phyloP scores from a whole-genome alignment of 2,329 filamentous ascomycete genomes.

The Penicillium sp. region DNA sequence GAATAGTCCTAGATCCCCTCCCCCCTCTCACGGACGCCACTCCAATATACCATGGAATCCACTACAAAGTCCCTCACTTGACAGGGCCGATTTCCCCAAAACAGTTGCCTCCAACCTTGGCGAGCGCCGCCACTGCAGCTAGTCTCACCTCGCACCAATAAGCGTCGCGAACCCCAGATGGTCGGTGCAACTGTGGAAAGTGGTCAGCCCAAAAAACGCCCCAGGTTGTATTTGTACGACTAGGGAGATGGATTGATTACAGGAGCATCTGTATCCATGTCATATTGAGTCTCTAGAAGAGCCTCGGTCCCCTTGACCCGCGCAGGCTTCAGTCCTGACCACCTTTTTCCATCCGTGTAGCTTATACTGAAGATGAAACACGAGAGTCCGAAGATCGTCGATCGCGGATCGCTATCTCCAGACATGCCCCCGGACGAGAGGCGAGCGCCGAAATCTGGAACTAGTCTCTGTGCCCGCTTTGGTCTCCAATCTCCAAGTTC shows the following conservation, averaged over 20 bases:
- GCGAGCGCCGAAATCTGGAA: not conserved
- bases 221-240: not conserved
- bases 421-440: not conserved
- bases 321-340: not conserved
- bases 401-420: not conserved
- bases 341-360: not conserved
- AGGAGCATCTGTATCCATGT: not conserved
- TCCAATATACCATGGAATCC: not conserved
- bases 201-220: slow-evolving; percentile 1
- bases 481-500: not conserved
- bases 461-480: not conserved
- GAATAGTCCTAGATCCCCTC: not conserved
- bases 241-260: not conserved
- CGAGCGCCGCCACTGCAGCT: slow-evolving; percentile 12
- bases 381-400: not conserved
- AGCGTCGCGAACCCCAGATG: not conserved
- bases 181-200: slow-evolving; percentile 15
- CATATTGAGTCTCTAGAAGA: not conserved
- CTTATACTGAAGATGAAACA: not conserved
- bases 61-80: not conserved
- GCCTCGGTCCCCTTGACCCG: not conserved
- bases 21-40: not conserved
- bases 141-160: slow-evolving; percentile 10
- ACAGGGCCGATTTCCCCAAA: not conserved
- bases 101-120: slow-evolving; percentile 6